These are phyloP conservation scores for Coleophoma cylindrospora DNA, from an alignment of 2,329 filamentous ascomycete species.

Conservation along the genomic window DNA sequence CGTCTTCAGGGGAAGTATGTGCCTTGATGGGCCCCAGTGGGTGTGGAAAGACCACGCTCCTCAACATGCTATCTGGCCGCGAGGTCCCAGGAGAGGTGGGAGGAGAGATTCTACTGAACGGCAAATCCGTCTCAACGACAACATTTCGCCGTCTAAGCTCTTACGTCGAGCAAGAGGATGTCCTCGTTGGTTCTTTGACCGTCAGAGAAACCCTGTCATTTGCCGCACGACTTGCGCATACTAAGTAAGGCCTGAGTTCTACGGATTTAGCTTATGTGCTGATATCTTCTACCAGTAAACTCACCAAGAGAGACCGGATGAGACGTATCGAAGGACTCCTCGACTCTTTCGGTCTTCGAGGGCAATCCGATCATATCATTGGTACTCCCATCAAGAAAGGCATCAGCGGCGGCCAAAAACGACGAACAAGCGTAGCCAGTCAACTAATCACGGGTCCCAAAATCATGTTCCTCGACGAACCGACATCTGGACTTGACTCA, in stretches of 20 bases:
- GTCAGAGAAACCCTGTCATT: conserved; percentile 77
- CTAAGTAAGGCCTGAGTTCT: conserved; percentile 35
- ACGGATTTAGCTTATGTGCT: not conserved
- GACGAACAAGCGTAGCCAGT: conserved; percentile 72
- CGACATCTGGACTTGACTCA: conserved; percentile 79
- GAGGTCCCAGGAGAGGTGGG: conserved; percentile 45
- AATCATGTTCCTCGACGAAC: conserved; percentile 79
- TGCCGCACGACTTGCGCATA: conserved; percentile 62
- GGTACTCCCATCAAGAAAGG: conserved; percentile 81
- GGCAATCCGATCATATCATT: conserved; percentile 66
- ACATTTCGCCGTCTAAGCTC: conserved; percentile 62
- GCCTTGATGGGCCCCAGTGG: conserved; percentile 76
- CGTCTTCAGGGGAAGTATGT: conserved; percentile 56
- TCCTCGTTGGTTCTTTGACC: conserved; percentile 74
- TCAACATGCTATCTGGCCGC: conserved; percentile 70
- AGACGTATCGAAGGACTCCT: conserved; percentile 63
- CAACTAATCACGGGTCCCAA: conserved; percentile 78
- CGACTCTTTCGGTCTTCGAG: conserved; percentile 65
- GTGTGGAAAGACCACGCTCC: conserved; percentile 76
- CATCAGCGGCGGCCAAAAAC: conserved; percentile 80
- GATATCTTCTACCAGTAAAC: conserved; percentile 19
- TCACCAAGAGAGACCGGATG: conserved; percentile 48
- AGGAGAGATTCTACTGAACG: conserved; percentile 59
- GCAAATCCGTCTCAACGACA: conserved; percentile 42
- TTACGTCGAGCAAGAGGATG: conserved; percentile 87